Evolutionary conservation across 495 filamentous ascomycete species (phyloP).

Genomic region (Copromyces sp.): DNA sequence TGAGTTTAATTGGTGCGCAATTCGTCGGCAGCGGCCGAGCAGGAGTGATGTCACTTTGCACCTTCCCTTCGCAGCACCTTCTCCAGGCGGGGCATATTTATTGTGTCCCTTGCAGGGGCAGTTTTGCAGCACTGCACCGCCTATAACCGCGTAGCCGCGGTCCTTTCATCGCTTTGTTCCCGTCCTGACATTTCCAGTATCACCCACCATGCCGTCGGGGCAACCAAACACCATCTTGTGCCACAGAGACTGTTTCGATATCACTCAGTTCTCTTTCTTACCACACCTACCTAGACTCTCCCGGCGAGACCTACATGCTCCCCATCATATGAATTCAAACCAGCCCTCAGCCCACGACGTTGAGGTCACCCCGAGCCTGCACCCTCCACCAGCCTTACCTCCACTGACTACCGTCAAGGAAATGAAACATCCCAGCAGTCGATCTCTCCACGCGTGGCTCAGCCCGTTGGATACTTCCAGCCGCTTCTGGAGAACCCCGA

Average conservation of each 20-base stretch:
- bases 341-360: not conserved
- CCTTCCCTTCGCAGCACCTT: not conserved
- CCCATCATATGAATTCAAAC: not conserved
- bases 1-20: not conserved
- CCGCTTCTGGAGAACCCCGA: not conserved
- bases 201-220: not conserved
- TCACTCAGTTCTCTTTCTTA: not conserved
- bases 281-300: not conserved
- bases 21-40: not conserved
- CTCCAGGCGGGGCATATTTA: not conserved
- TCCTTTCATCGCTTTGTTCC: not conserved
- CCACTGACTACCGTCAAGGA: not conserved
- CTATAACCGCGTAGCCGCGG: not conserved
- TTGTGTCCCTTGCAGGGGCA: not conserved
- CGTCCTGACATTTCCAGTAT: not conserved
- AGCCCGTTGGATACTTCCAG: not conserved
- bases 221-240: not conserved
- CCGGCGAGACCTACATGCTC: not conserved
- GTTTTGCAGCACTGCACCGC: not conserved
- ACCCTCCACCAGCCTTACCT: not conserved
- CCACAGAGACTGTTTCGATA: not conserved
- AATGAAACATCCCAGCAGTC: not conserved
- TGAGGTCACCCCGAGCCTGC: not conserved
- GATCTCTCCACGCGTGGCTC: not conserved
- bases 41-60: not conserved